Percentiles rank a stretch among this genome's conserved stretches.
Conservation (phyloP, 2,329 filamentous ascomycete species). For the Parastagonospora nodorum region DNA sequence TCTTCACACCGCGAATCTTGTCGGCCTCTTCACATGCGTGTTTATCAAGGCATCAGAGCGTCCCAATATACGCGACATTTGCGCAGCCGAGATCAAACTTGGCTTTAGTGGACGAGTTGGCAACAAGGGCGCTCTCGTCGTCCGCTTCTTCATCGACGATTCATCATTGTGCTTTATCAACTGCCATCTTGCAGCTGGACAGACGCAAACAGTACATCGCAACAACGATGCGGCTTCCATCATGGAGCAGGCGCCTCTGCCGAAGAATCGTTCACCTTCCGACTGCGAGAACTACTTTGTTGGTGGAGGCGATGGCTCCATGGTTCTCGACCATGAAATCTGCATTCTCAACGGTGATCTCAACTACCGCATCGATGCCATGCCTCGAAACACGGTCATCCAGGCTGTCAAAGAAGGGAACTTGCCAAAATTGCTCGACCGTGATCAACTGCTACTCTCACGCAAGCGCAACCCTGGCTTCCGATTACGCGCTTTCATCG, state of each 20-base stretch:
- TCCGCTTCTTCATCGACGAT: conserved; percentile 93
- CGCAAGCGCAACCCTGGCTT: conserved; percentile 89
- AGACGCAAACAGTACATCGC: conserved; percentile 84
- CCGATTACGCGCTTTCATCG: conserved; percentile 85
- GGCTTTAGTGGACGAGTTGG: conserved; percentile 95
- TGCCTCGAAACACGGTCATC: conserved; percentile 91
- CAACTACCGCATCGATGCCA: conserved; percentile 97
- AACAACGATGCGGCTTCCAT: conserved; percentile 94
- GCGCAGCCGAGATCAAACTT: conserved; percentile 84
- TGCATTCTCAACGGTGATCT: conserved; percentile 94
- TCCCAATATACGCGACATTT: conserved; percentile 75
- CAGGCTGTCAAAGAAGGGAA: conserved; percentile 82
- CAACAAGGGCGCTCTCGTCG: conserved; percentile 91
- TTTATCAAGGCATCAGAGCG: conserved; percentile 86
- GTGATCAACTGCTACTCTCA: conserved; percentile 90
- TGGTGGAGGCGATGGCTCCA: conserved; percentile 90
- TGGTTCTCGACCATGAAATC: conserved; percentile 97
- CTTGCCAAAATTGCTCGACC: conserved; percentile 82
- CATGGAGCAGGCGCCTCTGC: conserved; percentile 78
- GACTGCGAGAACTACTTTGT: conserved; percentile 77
- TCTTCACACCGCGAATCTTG: conserved; percentile 85
- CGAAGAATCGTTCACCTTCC: conserved; percentile 69
- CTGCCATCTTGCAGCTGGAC: conserved; percentile 93
- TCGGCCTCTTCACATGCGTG: conserved; percentile 93
- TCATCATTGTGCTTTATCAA: conserved; percentile 96